Base-by-base conservation (phyloP, 768 basidiomycete species). In the Hysterangium stoloniferum region DNA sequence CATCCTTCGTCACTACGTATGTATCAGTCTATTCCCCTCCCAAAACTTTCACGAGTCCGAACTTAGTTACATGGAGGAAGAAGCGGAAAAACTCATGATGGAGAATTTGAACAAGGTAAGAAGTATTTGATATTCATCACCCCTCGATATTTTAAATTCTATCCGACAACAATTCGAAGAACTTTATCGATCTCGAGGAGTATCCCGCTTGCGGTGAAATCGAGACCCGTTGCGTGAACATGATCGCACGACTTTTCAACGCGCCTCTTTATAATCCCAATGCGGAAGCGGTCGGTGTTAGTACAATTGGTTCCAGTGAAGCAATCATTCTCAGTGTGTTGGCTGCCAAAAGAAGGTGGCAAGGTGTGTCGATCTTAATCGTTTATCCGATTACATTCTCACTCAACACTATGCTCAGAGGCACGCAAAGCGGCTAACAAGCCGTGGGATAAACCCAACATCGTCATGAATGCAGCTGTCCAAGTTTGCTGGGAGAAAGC, bases 271-370 rank as follows among this genome's bases (percentile, higher is more conserved):
- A 67, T 2, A 41, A 43, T 4, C 49, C 49, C 19, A 35, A 42
- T 33, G 64, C 68, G 28, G 71, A 77, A 48, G 79, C 72, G 2
- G 71, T 82, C 35, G 82, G 82, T 11, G 79, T 79, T 0, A 77
- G 80, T 9, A 82, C 81, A 8, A 79, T 79, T 4, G 81, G 81
- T 3, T 78, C 75, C 0, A 78, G 74, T 12, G 81, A 84, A 62
- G 82, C 80, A 1, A 82, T 83, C 63, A 78, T 80, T 74, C 76
- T 84, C 7, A 80, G 78, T n/a, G 81, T 80, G 12, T 64, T 87
- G 8, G 81, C 83, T 0, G 68, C 82, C 68, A 85, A 85, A 65
- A 76, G 77, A 61, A 66, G 73, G 7, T 86, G 84, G 82, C 81
- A 76, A 72, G 54, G 52, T 52, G 17, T 15, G 42, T 47, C n/a